Evolutionary conservation across 2,329 filamentous ascomycete species (phyloP).

Genomic region (Monosporascus sp.): DNA sequence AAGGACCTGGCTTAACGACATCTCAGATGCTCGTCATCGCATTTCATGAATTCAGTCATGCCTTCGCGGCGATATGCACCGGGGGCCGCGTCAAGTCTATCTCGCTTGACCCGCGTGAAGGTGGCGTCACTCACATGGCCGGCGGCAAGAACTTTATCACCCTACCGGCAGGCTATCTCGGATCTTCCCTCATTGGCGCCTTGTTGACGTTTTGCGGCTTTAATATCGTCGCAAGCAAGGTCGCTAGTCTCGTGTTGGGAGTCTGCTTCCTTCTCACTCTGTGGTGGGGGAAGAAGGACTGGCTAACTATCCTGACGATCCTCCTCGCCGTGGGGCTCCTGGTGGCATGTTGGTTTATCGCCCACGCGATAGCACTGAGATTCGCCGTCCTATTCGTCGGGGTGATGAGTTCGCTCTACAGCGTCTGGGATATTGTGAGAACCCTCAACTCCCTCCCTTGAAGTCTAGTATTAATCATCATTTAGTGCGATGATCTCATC

Average conservation of each 20-base stretch:
- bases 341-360: conserved; percentile 74
- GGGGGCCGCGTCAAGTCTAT: conserved; percentile 71
- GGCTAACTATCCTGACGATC: conserved; percentile 69
- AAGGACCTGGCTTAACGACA: conserved; percentile 6
- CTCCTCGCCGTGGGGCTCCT: conserved; percentile 65
- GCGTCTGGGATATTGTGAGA: conserved; percentile 71
- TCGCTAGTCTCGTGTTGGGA: conserved; percentile 68
- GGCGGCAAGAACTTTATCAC: conserved; percentile 67
- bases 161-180: conserved; percentile 72
- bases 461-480: not conserved
- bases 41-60: conserved; percentile 76
- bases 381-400: conserved; percentile 77
- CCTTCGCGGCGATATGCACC: conserved; percentile 65
- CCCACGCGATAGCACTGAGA: conserved; percentile 65
- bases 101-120: conserved; percentile 68
- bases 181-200: conserved; percentile 70
- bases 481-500: conserved; percentile 70
- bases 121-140: conserved; percentile 72
- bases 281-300: conserved; percentile 76
- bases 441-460: not conserved
- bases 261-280: conserved; percentile 73
- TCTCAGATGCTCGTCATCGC: conserved; percentile 73
- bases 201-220: conserved; percentile 76
- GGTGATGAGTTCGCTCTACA: conserved; percentile 76
- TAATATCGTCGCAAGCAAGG: conserved; percentile 73